Evolutionary conservation across 192 early-diverging fungal genomes (phyloP).

Genomic region (Chytriomyces sp.): DNA sequence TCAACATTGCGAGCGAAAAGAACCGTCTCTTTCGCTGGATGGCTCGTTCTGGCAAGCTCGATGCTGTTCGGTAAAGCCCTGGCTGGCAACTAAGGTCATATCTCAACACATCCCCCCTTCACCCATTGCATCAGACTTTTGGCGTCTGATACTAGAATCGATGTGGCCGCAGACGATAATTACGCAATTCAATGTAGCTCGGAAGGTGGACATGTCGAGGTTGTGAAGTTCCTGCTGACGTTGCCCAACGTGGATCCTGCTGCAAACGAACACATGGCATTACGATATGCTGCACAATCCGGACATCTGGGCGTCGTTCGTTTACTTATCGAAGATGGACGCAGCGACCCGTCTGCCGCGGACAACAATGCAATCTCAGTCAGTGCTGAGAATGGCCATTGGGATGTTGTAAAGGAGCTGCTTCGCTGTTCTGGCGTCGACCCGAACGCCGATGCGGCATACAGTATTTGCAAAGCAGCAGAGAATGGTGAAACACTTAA

Average conservation of each 20-base stretch:
- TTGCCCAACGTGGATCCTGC: constrained; percentile 18
- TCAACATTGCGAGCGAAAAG: neutral
- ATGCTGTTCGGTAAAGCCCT: neutral
- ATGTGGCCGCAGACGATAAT: neutral
- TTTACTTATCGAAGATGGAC: neutral
- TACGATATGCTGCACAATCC: constrained; percentile 2
- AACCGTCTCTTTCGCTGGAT: neutral
- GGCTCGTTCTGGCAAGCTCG: neutral
- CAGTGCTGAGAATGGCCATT: constrained; percentile 1
- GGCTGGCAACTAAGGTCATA: too few species aligned
- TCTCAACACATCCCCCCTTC: too few species aligned
- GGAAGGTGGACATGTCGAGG: neutral
- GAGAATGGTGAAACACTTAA: too few species aligned
- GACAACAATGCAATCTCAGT: constrained; percentile 3
- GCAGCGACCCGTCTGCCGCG: constrained; percentile 1
- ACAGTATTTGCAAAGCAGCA: neutral
- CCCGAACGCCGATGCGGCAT: neutral
- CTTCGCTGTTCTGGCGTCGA: neutral
- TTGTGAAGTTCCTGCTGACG: constrained; percentile 3
- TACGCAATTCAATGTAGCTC: neutral
- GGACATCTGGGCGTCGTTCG: constrained; percentile 23
- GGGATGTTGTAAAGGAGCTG: neutral
- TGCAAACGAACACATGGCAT: constrained; percentile 1
- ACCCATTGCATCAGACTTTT: too few species aligned
- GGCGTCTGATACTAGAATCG: neutral